Evolutionary conservation across 805 yeast species (phyloP).

Genomic region (Priceomyces fermenticarens): DNA sequence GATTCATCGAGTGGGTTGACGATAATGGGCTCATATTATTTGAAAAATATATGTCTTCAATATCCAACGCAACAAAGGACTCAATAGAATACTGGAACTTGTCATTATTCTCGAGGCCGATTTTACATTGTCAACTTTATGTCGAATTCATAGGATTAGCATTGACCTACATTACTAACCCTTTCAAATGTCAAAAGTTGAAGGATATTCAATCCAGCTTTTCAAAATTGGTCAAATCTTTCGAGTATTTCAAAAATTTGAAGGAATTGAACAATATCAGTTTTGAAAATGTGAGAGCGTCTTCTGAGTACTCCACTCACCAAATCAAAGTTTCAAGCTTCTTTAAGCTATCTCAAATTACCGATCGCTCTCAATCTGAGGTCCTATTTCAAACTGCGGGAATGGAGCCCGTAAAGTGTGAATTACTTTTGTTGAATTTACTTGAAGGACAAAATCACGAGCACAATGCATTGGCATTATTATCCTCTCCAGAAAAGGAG

Average conservation of each 20-base stretch:
- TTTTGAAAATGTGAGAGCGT: conserved; percentile 32
- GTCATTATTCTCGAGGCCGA: conserved; percentile 25
- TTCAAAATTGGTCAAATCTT: conserved; percentile 13
- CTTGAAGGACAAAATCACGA: conserved; percentile 11
- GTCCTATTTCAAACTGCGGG: conserved; percentile 11
- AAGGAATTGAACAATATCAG: conserved; percentile 28
- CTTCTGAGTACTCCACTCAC: conserved; percentile 14
- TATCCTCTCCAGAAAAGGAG: conserved; percentile 18
- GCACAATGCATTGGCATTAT: conserved; percentile 37
- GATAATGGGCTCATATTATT: conserved; percentile 30
- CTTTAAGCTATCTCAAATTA: conserved; percentile 34
- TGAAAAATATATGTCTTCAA: conserved; percentile 21
- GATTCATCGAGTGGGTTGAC: conserved; percentile 39
- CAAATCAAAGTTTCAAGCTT: conserved; percentile 29
- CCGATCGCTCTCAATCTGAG: conserved; percentile 27
- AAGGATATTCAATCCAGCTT: conserved; percentile 12
- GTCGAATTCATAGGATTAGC: conserved; percentile 24
- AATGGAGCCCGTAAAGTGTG: conserved; percentile 15
- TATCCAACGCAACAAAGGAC: conserved; percentile 5
- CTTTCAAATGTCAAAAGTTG: conserved; percentile 35
- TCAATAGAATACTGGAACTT: conserved; percentile 10
- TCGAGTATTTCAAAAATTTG: conserved; percentile 10
- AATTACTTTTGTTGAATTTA: conserved; percentile 34
- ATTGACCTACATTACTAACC: conserved; percentile 27
- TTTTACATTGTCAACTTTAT: conserved; percentile 29